Base-by-base conservation (phyloP, 129 eudicot species). In the Heracleum sosnowskyi region DNA sequence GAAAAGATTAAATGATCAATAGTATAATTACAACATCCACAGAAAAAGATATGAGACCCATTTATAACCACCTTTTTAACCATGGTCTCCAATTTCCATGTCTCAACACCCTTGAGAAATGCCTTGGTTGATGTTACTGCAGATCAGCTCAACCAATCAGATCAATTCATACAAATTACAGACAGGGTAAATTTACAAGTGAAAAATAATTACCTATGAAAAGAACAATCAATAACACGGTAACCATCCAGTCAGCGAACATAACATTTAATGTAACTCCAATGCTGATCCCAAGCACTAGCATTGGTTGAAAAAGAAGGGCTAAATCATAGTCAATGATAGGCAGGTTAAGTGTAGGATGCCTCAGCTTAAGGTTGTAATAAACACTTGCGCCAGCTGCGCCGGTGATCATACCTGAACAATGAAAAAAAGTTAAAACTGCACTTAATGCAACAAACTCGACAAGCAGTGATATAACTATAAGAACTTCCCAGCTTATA, bases 241-340 rank as follows among this genome's bases (percentile, higher is more conserved):
- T 82, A 73, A 77, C 79, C 84, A 82, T 82, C 84, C 84, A 70
- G 53, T 77, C 81, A 33, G 84, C 84, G 28, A 82, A 82, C 42
- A 82, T 76, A 12, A 82, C 72, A 70, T 82, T 82, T n/a, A 82
- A 77, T 40, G 81, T 11, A 55, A 77, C 84, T 69, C 84, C 84
- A 77, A 77, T 82, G 44, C 84, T 82, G 57, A 82, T 77, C 28
- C 84, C 84, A 37, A 77, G 81, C 60, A 82, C 73, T 75, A 82
- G 74, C 78, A 82, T 76, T 15, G 81, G 84, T 40, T 82, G 81
- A 57, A 82, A 77, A 42, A 82, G 78, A 70, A 82, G 84, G 7
- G 78, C 81, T 34, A 82, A 74, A 55, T 82, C 84, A 41, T 77
- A 77, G 55, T 82, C 84, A 37, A 82, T 82, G 46, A 77, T 57